These are phyloP conservation scores for Ascochyta rabiei DNA, from an alignment of 2,329 filamentous ascomycete genomes.

Conservation along the genomic window DNA sequence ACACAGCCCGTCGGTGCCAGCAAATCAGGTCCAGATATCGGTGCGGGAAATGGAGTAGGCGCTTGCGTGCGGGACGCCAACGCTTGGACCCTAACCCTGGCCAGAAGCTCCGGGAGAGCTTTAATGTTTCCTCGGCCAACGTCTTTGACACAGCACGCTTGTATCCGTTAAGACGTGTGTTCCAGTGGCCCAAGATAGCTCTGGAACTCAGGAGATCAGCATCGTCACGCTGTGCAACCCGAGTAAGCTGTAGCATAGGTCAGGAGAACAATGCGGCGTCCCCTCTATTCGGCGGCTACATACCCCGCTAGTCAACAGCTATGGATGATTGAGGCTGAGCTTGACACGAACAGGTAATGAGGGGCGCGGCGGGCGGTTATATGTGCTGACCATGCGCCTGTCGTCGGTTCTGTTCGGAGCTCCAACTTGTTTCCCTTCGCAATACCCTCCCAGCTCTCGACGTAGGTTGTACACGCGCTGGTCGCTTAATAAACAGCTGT, in stretches of 20 bases:
- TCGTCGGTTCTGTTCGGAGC: neutral
- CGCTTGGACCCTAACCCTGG: slow-evolving; percentile 23
- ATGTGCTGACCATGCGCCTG: slow-evolving; percentile 28
- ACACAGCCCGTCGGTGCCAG: slow-evolving; percentile 7
- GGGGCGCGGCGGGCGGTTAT: slow-evolving; percentile 29
- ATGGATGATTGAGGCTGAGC: slow-evolving; percentile 41
- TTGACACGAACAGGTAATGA: slow-evolving; percentile 24
- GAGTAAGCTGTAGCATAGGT: slow-evolving; percentile 11
- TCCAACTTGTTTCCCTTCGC: slow-evolving; percentile 7
- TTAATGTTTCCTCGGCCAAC: neutral
- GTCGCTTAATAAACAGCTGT: slow-evolving; percentile 3
- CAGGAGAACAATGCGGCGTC: slow-evolving; percentile 11
- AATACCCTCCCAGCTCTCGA: neutral
- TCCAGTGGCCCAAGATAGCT: slow-evolving; percentile 1
- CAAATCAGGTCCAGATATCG: slow-evolving; percentile 13
- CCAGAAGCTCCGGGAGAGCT: slow-evolving; percentile 4
- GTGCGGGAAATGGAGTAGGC: slow-evolving; percentile 15
- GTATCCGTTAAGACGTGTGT: neutral
- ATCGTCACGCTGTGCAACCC: slow-evolving; percentile 2
- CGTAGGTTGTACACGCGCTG: slow-evolving; percentile 1
- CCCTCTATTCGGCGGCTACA: slow-evolving; percentile 17
- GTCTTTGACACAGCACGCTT: neutral
- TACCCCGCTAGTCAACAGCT: slow-evolving; percentile 42
- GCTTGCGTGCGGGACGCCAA: slow-evolving; percentile 22
- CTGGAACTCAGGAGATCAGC: neutral